These are phyloP conservation scores for Dendryphion nanum DNA, from an alignment of 2,329 filamentous ascomycete species.

Conservation along the genomic window DNA sequence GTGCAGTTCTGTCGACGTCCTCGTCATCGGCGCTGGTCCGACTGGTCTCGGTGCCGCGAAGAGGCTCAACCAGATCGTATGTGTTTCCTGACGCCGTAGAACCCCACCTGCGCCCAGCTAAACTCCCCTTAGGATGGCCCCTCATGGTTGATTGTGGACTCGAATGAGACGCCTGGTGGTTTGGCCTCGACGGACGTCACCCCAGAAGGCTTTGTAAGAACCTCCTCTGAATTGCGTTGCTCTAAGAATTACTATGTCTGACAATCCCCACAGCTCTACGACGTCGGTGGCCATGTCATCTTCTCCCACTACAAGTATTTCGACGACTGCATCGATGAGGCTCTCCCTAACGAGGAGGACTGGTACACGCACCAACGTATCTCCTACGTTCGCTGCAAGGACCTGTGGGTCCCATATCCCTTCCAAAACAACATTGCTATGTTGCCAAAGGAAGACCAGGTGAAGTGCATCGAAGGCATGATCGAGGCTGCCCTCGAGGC, in stretches of 20 bases:
- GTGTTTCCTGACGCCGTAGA: constrained; percentile 31
- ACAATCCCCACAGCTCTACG: constrained; percentile 68
- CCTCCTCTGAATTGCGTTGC: constrained; percentile 6
- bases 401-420: constrained; percentile 95
- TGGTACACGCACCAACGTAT: constrained; percentile 99
- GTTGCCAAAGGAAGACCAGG: constrained; percentile 95
- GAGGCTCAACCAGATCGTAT: constrained; percentile 92
- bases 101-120: not conserved
- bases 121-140: constrained; percentile 68
- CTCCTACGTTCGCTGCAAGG: constrained; percentile 97
- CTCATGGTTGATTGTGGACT: constrained; percentile 95
- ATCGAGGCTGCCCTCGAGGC: constrained; percentile 90
- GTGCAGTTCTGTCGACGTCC: constrained; percentile 84
- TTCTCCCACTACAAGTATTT: constrained; percentile 99
- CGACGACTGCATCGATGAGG: constrained; percentile 97
- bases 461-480: constrained; percentile 89
- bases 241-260: constrained; percentile 12
- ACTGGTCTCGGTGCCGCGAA: constrained; percentile 98
- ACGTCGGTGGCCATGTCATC: constrained; percentile 97
- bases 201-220: constrained; percentile 92
- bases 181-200: constrained; percentile 94
- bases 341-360: constrained; percentile 87
- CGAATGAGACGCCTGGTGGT: constrained; percentile 87
- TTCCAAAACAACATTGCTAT: constrained; percentile 99
- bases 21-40: constrained; percentile 96